Evolutionary conservation across 1,284 basidiomycete species (phyloP).

Genomic region (Polyporus tsugae): DNA sequence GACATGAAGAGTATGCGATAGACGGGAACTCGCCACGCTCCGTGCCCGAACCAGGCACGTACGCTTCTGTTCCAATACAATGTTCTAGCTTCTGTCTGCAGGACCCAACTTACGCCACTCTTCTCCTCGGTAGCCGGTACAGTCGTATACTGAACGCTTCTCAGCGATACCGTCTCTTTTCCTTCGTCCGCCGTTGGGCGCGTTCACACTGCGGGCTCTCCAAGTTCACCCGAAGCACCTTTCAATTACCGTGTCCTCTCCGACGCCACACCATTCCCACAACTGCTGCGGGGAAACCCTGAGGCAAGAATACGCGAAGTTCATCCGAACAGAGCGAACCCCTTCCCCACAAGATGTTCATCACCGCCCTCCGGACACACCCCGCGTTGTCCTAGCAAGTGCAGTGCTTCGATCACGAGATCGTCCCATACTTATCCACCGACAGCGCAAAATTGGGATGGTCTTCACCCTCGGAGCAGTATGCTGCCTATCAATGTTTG

Average conservation of each 20-base stretch:
- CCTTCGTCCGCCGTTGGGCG: slow-evolving; percentile 4
- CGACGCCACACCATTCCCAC: neutral
- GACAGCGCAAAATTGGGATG: slow-evolving; percentile 4
- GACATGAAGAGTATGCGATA: slow-evolving; percentile 2
- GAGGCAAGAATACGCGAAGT: slow-evolving; percentile 13
- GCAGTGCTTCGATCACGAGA: slow-evolving; percentile 2
- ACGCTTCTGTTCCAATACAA: neutral
- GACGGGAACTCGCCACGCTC: neutral
- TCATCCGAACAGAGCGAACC: slow-evolving; percentile 18
- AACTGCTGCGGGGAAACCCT: slow-evolving; percentile 12
- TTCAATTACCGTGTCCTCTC: neutral
- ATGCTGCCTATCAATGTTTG: slow-evolving; percentile 1
- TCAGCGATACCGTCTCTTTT: slow-evolving; percentile 8
- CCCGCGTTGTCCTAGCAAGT: neutral
- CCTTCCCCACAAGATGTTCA: slow-evolving; percentile 7
- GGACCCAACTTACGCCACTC: slow-evolving; percentile 8
- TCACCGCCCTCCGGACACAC: neutral
- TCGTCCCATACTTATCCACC: neutral
- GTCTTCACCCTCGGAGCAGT: neutral
- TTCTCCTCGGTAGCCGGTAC: slow-evolving; percentile 5
- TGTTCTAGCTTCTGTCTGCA: slow-evolving; percentile 4
- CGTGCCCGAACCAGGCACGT: slow-evolving; percentile 6
- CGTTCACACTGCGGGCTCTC: neutral
- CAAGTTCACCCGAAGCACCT: neutral
- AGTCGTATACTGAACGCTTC: slow-evolving; percentile 8